Percentiles rank a stretch among this genome's conserved stretches.
Evolutionary conservation across 352 stramenopile species (phyloP).

Genomic region (Globisporangium heterothallicum): DNA sequence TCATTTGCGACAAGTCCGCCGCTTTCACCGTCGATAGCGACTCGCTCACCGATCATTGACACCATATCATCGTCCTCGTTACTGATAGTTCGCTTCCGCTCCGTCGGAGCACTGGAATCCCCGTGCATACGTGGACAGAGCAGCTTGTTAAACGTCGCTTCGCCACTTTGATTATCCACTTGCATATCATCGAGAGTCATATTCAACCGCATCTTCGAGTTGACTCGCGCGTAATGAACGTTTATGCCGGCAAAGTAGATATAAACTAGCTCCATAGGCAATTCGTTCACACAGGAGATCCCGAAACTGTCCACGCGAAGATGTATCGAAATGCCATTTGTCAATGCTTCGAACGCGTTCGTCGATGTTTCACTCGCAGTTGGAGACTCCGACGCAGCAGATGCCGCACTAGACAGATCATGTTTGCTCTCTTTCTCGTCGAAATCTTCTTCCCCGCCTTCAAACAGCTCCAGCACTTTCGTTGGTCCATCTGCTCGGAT

Average conservation of each 20-base stretch:
- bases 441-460: constrained; percentile 84
- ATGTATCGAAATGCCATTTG: constrained; percentile 62
- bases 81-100: constrained; percentile 31
- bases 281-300: constrained; percentile 84
- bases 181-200: constrained; percentile 83
- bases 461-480: constrained; percentile 88
- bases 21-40: constrained; percentile 20
- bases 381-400: constrained; percentile 56
- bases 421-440: constrained; percentile 78
- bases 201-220: constrained; percentile 82
- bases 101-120: constrained; percentile 11
- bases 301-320: constrained; percentile 72
- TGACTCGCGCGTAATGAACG: constrained; percentile 65
- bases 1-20: constrained; percentile 52
- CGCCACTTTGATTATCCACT: constrained; percentile 82
- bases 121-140: constrained; percentile 66
- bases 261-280: constrained; percentile 85
- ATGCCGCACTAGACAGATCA: constrained; percentile 64
- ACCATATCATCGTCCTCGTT: constrained; percentile 44
- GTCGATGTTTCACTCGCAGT: constrained; percentile 73
- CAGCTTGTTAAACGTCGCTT: constrained; percentile 82
- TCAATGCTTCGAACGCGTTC: constrained; percentile 60
- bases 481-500: constrained; percentile 85
- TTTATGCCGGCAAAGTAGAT: constrained; percentile 80
- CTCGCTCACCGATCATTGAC: constrained; percentile 31